Base-by-base conservation (phyloP, 768 basidiomycete genomes). In the Lactarius vividus region DNA sequence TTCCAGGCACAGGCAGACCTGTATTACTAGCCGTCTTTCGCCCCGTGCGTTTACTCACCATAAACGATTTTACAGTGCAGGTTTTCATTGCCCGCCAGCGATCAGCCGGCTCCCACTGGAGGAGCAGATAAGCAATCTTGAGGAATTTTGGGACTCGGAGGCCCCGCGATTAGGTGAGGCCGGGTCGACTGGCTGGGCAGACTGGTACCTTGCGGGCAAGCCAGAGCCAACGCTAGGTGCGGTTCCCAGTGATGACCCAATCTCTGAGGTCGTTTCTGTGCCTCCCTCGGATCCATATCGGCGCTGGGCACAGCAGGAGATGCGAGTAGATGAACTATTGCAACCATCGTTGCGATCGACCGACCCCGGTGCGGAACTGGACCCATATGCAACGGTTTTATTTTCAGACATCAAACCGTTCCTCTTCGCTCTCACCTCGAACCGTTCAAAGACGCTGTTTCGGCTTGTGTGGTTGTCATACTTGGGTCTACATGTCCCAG, bases 121-220 rank as follows among this genome's bases (percentile, higher is more conserved):
- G 26, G 72, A 69, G 4, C 83, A 82, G 59, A 76, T 93, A 3
- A 80, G 84, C 62, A 77, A 81, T 18, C 79, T 94, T 4, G 91
- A 92, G 76, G 84, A 86, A 59, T 94, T 90, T 73, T 94, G 92
- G 92, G 92, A 94, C 59, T 85, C 88, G 4, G 92, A 93, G 75
- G 78, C 76, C 11, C 86, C 86, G n/a, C 86, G 92, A n/a, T 74
- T 87, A 10, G 90, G 91, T 33, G 92, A 94, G 72, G 73, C 75
- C 0, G 77, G 79, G 61, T 84, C 91, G 10, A 78, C 75, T 63
- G 91, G 92, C 29, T 94, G 92, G 91, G 79, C 80, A 16, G 66
- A 76, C 39, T 93, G 89, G 89, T 75, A 82, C 46, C 72, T 77
- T 13, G 76, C 79, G 26, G 79, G 81, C 28, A 79, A 78, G 56